These are phyloP conservation scores for Pinus albicaulis DNA, from an alignment of 75 land plant species.

Conservation along the genomic window DNA sequence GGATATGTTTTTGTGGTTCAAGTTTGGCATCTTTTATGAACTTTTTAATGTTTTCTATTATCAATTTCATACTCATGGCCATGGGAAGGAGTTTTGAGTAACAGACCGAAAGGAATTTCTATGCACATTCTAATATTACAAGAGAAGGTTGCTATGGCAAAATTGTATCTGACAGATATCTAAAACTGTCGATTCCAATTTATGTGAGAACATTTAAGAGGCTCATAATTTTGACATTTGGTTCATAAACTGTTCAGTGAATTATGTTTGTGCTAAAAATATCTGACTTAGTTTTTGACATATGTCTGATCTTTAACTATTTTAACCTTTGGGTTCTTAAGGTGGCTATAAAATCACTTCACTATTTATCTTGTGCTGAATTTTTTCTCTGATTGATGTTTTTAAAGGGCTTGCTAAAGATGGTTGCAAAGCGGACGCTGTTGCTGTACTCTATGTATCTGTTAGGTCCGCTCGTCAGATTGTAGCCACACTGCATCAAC, in stretches of 20 bases:
- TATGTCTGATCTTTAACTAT: too few species aligned
- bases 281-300: too few species aligned
- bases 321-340: too few species aligned
- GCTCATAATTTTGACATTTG: background rate
- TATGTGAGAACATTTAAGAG: background rate
- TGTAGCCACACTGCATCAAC: slow-evolving; percentile 73
- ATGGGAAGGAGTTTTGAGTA: background rate
- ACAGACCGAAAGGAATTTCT: background rate
- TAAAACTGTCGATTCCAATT: background rate
- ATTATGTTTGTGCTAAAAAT: too few species aligned
- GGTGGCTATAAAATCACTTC: background rate
- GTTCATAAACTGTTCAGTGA: background rate
- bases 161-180: background rate
- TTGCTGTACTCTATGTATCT: slow-evolving; percentile 70
- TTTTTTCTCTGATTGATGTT: background rate
- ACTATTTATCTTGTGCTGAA: background rate
- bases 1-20: background rate
- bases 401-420: slow-evolving; percentile 63
- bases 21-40: background rate
- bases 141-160: background rate
- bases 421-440: slow-evolving; percentile 84
- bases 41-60: background rate
- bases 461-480: slow-evolving; percentile 70
- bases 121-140: background rate
- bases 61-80: background rate